A percentile compares a stretch with the other conserved stretches of the same genome.
Conservation (phyloP, 164 flowering plant genomes). For the Magnolia kwangsiensis region DNA sequence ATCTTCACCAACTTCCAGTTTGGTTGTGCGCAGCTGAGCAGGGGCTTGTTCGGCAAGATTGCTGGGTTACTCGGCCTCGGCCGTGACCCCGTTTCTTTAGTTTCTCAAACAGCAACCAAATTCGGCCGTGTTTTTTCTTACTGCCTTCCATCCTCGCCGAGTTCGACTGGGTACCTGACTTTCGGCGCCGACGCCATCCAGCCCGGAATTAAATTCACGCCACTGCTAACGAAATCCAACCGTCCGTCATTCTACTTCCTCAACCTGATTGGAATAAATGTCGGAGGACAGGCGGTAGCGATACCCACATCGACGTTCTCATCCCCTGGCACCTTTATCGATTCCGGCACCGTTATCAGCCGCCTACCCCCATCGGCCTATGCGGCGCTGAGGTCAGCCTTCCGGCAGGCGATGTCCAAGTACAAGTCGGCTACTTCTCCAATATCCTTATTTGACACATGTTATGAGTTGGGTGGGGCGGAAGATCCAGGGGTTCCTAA, state of each 20-base stretch:
- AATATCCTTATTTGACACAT: conserved; percentile 24
- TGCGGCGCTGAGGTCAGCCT: conserved; percentile 25
- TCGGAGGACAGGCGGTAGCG: background rate
- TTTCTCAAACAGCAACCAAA: conserved; percentile 32
- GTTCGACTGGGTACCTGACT: conserved; percentile 38
- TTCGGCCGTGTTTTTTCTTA: conserved; percentile 47
- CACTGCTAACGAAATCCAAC: conserved; percentile 14
- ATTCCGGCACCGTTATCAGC: conserved; percentile 52
- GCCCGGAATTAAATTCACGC: conserved; percentile 24
- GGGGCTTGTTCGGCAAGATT: conserved; percentile 30
- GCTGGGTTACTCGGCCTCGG: conserved; percentile 50
- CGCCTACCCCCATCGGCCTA: conserved; percentile 37
- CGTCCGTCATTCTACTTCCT: conserved; percentile 31
- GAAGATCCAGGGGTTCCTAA: background rate
- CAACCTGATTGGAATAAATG: conserved; percentile 13
- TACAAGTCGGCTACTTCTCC: conserved; percentile 7
- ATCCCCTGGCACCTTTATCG: conserved; percentile 25
- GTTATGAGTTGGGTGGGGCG: conserved; percentile 4
- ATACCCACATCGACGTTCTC: conserved; percentile 6
- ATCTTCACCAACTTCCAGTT: conserved; percentile 25
- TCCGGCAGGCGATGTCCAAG: conserved; percentile 19
- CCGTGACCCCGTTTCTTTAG: conserved; percentile 24
- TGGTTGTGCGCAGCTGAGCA: conserved; percentile 48
- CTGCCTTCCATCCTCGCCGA: conserved; percentile 52
- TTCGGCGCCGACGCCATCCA: conserved; percentile 27